Conservation (phyloP, 768 basidiomycete species). For the Postia placenta region DNA sequence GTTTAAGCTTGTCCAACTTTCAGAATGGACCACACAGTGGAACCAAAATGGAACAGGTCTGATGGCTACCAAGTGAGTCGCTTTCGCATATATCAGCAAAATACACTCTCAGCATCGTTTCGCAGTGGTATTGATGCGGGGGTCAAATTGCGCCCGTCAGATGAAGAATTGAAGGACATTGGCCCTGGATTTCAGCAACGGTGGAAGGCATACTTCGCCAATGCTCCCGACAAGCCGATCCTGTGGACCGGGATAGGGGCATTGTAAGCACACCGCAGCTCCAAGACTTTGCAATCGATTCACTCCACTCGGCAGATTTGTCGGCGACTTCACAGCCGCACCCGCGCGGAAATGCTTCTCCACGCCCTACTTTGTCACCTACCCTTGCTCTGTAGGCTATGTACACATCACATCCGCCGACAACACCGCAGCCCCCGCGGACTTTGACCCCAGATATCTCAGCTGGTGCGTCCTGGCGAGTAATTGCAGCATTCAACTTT, state of each 20-base stretch:
- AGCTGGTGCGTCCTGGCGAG: background rate
- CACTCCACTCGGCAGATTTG: constrained; percentile 1
- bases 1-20: background rate
- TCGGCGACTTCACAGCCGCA: constrained; percentile 7
- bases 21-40: constrained; percentile 32
- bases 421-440: constrained; percentile 29
- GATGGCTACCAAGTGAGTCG: constrained; percentile 46
- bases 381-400: constrained; percentile 43
- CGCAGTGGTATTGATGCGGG: constrained; percentile 47
- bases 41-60: constrained; percentile 37
- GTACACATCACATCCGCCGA: constrained; percentile 30
- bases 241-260: constrained; percentile 35
- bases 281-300: too few species aligned
- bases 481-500: too few species aligned
- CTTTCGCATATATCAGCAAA: too few species aligned
- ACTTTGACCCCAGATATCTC: constrained; percentile 42
- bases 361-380: constrained; percentile 27
- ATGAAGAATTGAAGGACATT: constrained; percentile 41
- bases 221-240: constrained; percentile 51
- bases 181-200: constrained; percentile 39
- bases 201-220: constrained; percentile 46
- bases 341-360: constrained; percentile 24
- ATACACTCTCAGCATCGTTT: too few species aligned
- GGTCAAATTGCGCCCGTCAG: constrained; percentile 50
- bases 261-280: constrained; percentile 32